Evolutionary conservation across 139 green algal genomes (phyloP), one percentile per base, ranked within the genome.

Genomic region (Chlamydomonas sp.): DNA sequence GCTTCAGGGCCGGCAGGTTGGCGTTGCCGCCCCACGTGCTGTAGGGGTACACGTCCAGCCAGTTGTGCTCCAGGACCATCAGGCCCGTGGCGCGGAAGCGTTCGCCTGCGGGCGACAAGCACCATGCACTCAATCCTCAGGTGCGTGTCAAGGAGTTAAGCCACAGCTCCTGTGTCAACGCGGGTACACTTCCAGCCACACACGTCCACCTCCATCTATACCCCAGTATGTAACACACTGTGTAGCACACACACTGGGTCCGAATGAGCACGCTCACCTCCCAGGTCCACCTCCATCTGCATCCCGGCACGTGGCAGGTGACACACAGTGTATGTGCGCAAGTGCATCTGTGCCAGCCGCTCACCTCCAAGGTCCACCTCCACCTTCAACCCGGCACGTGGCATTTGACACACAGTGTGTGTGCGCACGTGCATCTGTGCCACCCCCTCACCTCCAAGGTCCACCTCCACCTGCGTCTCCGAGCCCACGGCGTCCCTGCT

Each of bases 1-100:
- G 77, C 74, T 88, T 17, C 71, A 98, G 96, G 20, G 80, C 64
- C 0, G 97, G 97, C 90, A 99, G 93, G 78, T 93, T 92, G 60
- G 84, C 92, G 66, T 96, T 94, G 77, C 96, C 95, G n/a, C 96
- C 96, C 97, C 97, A 99, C 49, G 76, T 61, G 82, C 80, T 89
- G 80, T 96, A 99, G 18, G 94, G 93, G 92, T 99, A 99, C 60
- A 99, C 96, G 9, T 99, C 95, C 91, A 99, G 95, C 93, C 95
- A 99, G 92, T 99, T 99, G 83, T 95, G 93, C 91, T 98, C 94
- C 31, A 87, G 93, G 7, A 99, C 95, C 95, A 99, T 99, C 49
- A 99, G 92, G 2, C 98, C 98, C 80, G 93, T 90, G 31, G 84
- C 83, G 31, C 80, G 68, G 84, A 93, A 93, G 64, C 60, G 67